These are phyloP conservation scores for Linnemannia hyalina DNA, from an alignment of 192 early-diverging fungal species.

Conservation along the genomic window DNA sequence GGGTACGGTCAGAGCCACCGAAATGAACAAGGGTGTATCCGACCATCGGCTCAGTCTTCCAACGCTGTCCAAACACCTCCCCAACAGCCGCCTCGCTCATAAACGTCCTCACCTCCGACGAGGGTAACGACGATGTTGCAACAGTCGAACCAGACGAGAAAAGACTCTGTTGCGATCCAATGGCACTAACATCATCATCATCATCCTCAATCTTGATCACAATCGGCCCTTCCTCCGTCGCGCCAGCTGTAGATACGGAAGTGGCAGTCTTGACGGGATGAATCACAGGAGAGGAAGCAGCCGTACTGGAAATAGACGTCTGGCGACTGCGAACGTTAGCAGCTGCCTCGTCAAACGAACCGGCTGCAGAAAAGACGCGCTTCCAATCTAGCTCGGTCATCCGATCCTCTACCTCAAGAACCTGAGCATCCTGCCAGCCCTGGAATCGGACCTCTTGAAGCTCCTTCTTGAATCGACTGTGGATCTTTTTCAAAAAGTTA, in stretches of 20 bases:
- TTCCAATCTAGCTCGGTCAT: conserved; percentile 27
- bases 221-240: conserved; percentile 1
- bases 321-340: conserved; percentile 10
- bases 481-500: conserved; percentile 50
- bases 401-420: conserved; percentile 35
- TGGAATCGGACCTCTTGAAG: conserved; percentile 40
- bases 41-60: conserved; percentile 45
- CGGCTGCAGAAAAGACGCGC: background rate
- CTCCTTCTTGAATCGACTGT: conserved; percentile 36
- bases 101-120: conserved; percentile 21
- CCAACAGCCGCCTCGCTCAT: conserved; percentile 41
- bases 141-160: background rate
- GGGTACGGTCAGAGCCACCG: conserved; percentile 43
- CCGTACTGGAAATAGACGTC: conserved; percentile 8
- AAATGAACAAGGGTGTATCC: conserved; percentile 49
- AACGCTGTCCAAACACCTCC: conserved; percentile 48
- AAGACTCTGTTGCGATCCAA: background rate
- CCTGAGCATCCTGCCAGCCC: conserved; percentile 51
- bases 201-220: conserved; percentile 51
- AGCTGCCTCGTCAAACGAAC: background rate
- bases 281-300: background rate
- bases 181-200: conserved; percentile 21
- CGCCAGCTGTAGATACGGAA: background rate
- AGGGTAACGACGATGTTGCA: background rate
- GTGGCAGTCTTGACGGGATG: background rate